These are phyloP conservation scores for Byssochlamys sp. DNA, from an alignment of 2,329 filamentous ascomycete genomes.

Conservation along the genomic window DNA sequence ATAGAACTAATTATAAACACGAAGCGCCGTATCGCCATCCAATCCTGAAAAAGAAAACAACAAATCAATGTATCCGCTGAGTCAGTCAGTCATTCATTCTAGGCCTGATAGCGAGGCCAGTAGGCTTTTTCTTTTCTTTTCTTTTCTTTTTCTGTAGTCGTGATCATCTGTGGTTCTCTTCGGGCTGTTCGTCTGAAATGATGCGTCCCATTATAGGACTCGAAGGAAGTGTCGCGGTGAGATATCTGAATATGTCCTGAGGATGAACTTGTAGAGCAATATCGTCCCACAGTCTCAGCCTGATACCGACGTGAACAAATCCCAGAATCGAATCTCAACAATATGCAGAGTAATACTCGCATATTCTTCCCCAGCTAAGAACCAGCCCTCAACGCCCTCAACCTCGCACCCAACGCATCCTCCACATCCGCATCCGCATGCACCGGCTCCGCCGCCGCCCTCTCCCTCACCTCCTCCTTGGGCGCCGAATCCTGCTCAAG, in stretches of 20 bases:
- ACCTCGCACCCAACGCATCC: conserved; percentile 32
- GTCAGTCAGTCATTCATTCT: neutral
- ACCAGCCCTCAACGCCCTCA: conserved; percentile 32
- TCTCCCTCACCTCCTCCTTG: conserved; percentile 33
- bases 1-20: neutral
- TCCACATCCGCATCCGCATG: conserved; percentile 30
- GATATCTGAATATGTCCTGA: neutral
- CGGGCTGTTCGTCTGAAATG: no score
- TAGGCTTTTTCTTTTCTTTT: no score
- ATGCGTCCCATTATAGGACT: no score
- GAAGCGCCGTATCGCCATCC: neutral
- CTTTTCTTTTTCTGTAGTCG: no score
- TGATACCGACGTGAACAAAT: no score
- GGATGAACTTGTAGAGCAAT: no score
- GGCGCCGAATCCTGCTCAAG: conserved; percentile 31
- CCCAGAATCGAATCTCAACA: no score
- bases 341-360: no score
- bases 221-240: no score
- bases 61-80: neutral
- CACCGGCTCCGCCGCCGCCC: conserved; percentile 10
- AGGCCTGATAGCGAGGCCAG: neutral
- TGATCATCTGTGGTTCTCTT: no score
- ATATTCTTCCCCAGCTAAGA: conserved; percentile 15
- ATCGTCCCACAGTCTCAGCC: no score
- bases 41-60: neutral